A percentile compares a stretch with the other conserved stretches of the same genome.
Conservation (phyloP, 1,284 basidiomycete genomes). For the Baeospora myosura region DNA sequence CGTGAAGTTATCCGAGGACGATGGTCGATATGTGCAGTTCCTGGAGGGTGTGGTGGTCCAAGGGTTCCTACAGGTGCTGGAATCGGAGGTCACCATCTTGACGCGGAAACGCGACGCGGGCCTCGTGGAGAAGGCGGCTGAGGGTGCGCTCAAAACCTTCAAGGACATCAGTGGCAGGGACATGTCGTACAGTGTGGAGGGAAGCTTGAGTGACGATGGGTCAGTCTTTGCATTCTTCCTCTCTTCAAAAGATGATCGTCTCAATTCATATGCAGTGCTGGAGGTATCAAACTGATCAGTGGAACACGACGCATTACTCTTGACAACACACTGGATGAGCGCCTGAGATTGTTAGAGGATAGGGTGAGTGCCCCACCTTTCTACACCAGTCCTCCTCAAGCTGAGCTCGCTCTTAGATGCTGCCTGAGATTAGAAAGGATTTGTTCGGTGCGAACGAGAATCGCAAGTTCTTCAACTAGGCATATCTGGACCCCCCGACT, state of each 20-base stretch:
- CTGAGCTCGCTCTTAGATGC: conserved; percentile 51
- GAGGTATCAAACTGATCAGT: conserved; percentile 74
- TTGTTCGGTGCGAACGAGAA: conserved; percentile 83
- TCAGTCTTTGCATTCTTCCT: conserved; percentile 27
- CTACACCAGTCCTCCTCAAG: background rate
- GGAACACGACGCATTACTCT: conserved; percentile 75
- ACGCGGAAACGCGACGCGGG: conserved; percentile 59
- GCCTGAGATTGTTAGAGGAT: conserved; percentile 81
- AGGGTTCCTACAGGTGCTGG: conserved; percentile 53
- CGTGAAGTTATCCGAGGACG: conserved; percentile 58
- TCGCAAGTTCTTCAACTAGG: conserved; percentile 75
- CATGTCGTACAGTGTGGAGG: conserved; percentile 58
- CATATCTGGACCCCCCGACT: conserved; percentile 2
- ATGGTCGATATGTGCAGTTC: conserved; percentile 70
- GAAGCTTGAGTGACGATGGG: conserved; percentile 67
- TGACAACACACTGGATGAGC: conserved; percentile 88
- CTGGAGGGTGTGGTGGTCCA: conserved; percentile 80
- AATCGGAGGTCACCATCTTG: conserved; percentile 57
- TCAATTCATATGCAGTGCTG: conserved; percentile 45
- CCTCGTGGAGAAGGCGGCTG: conserved; percentile 51
- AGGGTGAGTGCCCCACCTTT: conserved; percentile 47
- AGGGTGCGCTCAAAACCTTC: conserved; percentile 58
- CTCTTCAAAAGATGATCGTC: conserved; percentile 1
- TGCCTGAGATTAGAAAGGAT: conserved; percentile 82
- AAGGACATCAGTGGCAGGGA: conserved; percentile 71